Evolutionary conservation across 768 basidiomycete genomes (phyloP), one percentile per base, ranked within the genome.

Genomic region (Tephrocybe sp.): DNA sequence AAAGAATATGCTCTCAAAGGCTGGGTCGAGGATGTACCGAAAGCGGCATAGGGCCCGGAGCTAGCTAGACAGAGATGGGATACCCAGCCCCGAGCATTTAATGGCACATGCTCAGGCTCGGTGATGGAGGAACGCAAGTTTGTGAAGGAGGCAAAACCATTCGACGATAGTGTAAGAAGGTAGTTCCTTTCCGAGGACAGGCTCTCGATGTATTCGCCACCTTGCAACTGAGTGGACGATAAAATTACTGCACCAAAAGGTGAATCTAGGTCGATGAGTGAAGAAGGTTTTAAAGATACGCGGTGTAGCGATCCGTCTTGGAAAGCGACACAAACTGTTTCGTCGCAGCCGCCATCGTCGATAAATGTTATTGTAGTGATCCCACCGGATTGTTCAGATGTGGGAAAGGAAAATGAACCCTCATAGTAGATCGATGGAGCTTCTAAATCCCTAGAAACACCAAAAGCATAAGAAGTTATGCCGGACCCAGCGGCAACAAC

Each of bases 1-100:
- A 91, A 69, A 30, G 74, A 49, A 62, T 88, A 74, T 15, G 89
- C 66, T 29, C 71, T 69, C 23, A 91, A 72, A 3, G 89, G 86
- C 0, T 72, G 72, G 1, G 68, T 64, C 2, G 84, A 83, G 11
- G 82, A 76, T 8, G 78, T 77, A 8, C 88, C 88, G 49, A 91
- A 83, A 8, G 79, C 82, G 9, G 83, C 84, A 50, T 79, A 88
- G 11, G 84, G 76, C 0, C 73, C 64, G 3, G 80, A 72, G 12
- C 79, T 67, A 8, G 71, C 61, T 40, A 76, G 64, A 45, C 69
- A 80, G 45, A 91, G 75, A 54, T 82, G 71, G 16, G 79, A 77
- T 5, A 73, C 65, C 89, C 89, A 91, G 56, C 82, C 77, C 34
- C 80, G 82, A 3, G 66, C 53, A 36, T 73, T 63, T 29, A 89